Base-by-base conservation (phyloP, 108 stramenopile species). In the Cyclostephanos invisitatus region DNA sequence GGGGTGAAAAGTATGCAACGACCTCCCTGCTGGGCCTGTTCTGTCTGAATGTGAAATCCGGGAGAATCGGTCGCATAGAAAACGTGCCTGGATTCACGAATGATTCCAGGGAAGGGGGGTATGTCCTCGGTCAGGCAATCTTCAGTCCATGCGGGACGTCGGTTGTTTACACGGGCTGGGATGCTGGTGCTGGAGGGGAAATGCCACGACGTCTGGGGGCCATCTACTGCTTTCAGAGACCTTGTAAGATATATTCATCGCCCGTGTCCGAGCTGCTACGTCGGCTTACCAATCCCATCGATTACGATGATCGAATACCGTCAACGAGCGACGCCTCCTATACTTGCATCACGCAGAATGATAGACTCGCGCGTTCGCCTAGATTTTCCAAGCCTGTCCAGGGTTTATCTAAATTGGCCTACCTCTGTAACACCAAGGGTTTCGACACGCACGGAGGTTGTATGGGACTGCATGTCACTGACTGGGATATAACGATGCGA, bases 201-300 rank as follows among this genome's bases (percentile, higher is more conserved):
- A 87, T 89, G 86, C 88, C 87, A 0, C 62, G 84, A 62, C 81
- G 91, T 29, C 60, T 93, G 25, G 91, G 91, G n/a, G 80, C 89
- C 36, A 80, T 89, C 11, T 87, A 87, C 67, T 93, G 91, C 50
- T 76, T 76, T 21, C 87, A 93, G 32, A 85, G 91, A 17, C 83
- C 83, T 6, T 81, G 85, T 70, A 80, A 84, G 28, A 64, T 93
- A 14, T 90, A 90, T 62, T 68, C 76, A 21, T 89, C 91, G n/a
- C 32, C 77, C 15, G 74, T 90, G 42, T 40, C 27, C 11, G 40
- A 81, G 12, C 72, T 90, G 9, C 51, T 89, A 24, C 7, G 64
- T 42, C 63, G 36, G 50, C 72, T 91, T 24, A 46, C 71, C n/a
- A 62, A 36, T n/a, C 38, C 72, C 22, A 48, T 51, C 6, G 62